Evolutionary conservation across 805 yeast genomes (phyloP).

Genomic region (Candida sphagnicola): DNA sequence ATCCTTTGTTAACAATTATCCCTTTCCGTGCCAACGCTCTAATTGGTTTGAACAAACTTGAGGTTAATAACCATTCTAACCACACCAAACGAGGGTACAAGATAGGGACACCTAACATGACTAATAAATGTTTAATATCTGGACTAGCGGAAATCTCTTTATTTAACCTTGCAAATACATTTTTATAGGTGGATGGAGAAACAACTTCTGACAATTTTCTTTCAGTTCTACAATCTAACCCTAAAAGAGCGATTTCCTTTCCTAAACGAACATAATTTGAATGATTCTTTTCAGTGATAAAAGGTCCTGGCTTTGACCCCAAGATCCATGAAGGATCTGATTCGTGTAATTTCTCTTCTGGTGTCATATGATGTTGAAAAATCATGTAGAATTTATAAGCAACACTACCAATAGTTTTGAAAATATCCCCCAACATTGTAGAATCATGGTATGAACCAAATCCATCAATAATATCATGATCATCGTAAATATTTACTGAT

Average conservation of each 20-base stretch:
- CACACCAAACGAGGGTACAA: constrained; percentile 92
- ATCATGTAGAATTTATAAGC: constrained; percentile 87
- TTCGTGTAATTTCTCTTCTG: constrained; percentile 35
- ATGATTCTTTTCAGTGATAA: constrained; percentile 60
- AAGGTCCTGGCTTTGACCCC: constrained; percentile 59
- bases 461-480: constrained; percentile 96
- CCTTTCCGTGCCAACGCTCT: constrained; percentile 59
- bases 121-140: constrained; percentile 68
- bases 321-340: constrained; percentile 59
- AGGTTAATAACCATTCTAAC: constrained; percentile 73
- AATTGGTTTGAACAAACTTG: constrained; percentile 56
- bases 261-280: constrained; percentile 76
- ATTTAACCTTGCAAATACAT: constrained; percentile 56
- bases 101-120: constrained; percentile 91
- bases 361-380: constrained; percentile 79
- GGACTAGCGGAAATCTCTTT: constrained; percentile 49
- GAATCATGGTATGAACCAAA: constrained; percentile 80
- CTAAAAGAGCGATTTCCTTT: constrained; percentile 62
- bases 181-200: constrained; percentile 50
- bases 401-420: constrained; percentile 65
- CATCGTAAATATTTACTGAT: constrained; percentile 81
- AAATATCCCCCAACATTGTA: constrained; percentile 71
- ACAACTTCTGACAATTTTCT: constrained; percentile 62
- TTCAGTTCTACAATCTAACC: constrained; percentile 92
- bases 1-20: constrained; percentile 54